Conservation (phyloP, 495 filamentous ascomycete species). For the Penicillium salamii region DNA sequence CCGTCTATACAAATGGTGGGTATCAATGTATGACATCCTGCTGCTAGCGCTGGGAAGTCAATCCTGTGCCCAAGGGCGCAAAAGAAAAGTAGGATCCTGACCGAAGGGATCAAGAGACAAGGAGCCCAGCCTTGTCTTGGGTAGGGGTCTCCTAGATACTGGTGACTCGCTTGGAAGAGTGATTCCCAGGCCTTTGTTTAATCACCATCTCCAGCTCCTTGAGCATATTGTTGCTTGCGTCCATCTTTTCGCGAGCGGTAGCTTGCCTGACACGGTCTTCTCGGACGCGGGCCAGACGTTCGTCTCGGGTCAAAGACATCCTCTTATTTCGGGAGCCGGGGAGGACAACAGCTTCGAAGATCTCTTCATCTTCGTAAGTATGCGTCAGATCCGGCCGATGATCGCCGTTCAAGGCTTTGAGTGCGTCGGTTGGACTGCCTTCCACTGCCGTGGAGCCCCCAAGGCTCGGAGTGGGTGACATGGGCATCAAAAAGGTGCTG, state of each 20-base stretch:
- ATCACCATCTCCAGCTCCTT: conserved; percentile 88
- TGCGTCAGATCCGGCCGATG: conserved; percentile 31
- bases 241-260: conserved; percentile 62
- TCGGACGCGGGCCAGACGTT: conserved; percentile 82
- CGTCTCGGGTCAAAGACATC: conserved; percentile 75
- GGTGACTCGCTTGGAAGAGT: conserved; percentile 47
- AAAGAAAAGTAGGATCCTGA: conserved; percentile 1
- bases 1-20: conserved; percentile 39
- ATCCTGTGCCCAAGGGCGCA: conserved; percentile 2
- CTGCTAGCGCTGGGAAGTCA: conserved; percentile 10
- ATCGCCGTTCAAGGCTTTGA: conserved; percentile 72
- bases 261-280: conserved; percentile 77
- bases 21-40: conserved; percentile 35
- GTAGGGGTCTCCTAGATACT: too few relatives aligned
- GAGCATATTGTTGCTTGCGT: conserved; percentile 84
- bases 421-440: conserved; percentile 71
- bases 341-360: conserved; percentile 86
- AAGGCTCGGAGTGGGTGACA: conserved; percentile 76
- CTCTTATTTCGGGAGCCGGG: conserved; percentile 59
- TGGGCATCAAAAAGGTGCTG: conserved; percentile 64
- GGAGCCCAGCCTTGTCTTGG: background rate
- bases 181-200: conserved; percentile 62
- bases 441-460: conserved; percentile 85
- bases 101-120: background rate
- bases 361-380: conserved; percentile 58